These are phyloP conservation scores for Ceratocystis papillata DNA, from an alignment of 2,329 filamentous ascomycete genomes.

Conservation along the genomic window DNA sequence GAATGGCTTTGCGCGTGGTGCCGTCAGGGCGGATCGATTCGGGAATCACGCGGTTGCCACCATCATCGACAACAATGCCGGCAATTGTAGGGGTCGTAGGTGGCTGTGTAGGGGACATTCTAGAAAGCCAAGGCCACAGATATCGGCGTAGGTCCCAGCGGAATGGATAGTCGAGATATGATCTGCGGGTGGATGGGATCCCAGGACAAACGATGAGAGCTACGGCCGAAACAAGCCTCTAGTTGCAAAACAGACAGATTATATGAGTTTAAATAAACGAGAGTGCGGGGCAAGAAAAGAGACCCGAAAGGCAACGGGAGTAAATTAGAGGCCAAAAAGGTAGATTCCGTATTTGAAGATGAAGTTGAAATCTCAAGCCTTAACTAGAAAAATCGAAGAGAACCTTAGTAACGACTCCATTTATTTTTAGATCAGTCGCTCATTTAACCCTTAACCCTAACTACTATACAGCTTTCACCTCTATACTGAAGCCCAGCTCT, in stretches of 20 bases:
- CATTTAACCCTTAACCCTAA: too few species aligned
- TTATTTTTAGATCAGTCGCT: too few species aligned
- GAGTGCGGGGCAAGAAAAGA: not conserved
- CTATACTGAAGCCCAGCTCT: too few species aligned
- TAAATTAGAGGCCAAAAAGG: not conserved
- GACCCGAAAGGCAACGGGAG: not conserved
- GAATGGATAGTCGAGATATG: not conserved
- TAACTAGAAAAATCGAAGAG: not conserved
- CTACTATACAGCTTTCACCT: too few species aligned
- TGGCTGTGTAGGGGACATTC: not conserved
- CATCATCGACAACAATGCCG: slow-evolving; percentile 65
- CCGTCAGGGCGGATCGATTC: slow-evolving; percentile 79
- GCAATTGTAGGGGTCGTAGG: slow-evolving; percentile 30
- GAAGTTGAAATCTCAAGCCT: not conserved
- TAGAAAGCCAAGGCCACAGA: not conserved
- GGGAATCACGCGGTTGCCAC: slow-evolving; percentile 80
- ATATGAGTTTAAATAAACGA: not conserved
- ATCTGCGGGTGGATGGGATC: not conserved
- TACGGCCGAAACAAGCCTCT: not conserved
- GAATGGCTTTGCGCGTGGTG: slow-evolving; percentile 85
- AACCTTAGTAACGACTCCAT: too few species aligned
- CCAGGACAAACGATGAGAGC: not conserved
- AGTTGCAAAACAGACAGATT: not conserved
- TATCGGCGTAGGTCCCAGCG: not conserved
- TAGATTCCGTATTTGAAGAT: not conserved